Evolutionary conservation across 2,329 filamentous ascomycete genomes (phyloP).

Genomic region (Phyllosticta citrichinensis): DNA sequence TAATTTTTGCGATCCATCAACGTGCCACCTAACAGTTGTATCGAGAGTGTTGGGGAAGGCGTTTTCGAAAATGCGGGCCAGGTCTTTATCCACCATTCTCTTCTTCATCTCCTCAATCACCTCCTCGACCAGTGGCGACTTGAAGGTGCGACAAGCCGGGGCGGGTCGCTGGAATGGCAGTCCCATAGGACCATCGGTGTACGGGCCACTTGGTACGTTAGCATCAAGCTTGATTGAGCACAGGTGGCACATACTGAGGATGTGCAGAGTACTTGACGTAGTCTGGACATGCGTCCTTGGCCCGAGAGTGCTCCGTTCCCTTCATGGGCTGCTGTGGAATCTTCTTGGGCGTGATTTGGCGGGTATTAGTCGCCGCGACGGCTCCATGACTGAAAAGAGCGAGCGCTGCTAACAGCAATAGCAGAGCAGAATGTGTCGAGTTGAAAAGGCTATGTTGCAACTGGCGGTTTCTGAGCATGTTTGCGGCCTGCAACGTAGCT

Average conservation of each 20-base stretch:
- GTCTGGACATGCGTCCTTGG: conserved; percentile 48
- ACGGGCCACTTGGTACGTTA: conserved; percentile 37
- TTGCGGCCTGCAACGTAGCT: background rate
- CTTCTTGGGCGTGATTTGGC: background rate
- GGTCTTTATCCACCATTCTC: conserved; percentile 72
- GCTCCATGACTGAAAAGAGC: background rate
- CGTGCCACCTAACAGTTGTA: conserved; percentile 82
- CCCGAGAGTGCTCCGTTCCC: background rate
- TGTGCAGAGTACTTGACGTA: conserved; percentile 31
- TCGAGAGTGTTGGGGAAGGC: conserved; percentile 87
- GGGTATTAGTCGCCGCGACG: background rate
- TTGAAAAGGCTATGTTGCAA: background rate
- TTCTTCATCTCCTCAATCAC: conserved; percentile 75
- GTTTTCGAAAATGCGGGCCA: conserved; percentile 90
- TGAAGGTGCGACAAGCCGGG: conserved; percentile 76
- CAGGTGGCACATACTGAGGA: conserved; percentile 16
- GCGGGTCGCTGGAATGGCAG: conserved; percentile 83
- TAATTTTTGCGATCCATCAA: conserved; percentile 41
- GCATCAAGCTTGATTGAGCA: conserved; percentile 16
- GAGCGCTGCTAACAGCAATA: background rate
- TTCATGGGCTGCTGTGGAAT: conserved; percentile 4
- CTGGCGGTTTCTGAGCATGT: background rate
- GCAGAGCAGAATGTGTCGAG: background rate
- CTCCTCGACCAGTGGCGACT: conserved; percentile 74
- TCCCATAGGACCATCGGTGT: conserved; percentile 66